These are phyloP conservation scores for Sphagnum tenellum DNA, from an alignment of 225 moss, liverwort and hornwort species.

Conservation along the genomic window DNA sequence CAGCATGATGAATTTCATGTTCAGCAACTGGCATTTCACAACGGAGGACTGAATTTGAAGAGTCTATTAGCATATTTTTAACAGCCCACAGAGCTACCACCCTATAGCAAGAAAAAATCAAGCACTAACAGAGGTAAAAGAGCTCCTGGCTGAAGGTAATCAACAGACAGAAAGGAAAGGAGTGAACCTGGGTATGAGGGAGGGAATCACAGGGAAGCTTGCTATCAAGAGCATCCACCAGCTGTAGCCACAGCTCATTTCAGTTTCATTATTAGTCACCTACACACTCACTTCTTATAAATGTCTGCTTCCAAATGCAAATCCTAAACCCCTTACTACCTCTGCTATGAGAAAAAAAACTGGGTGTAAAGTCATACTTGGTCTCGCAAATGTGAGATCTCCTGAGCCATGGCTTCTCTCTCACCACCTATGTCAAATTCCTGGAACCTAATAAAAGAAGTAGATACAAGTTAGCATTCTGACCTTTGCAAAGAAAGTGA, in stretches of 20 bases:
- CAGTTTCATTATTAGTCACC: background rate
- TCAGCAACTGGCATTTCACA: too few species aligned
- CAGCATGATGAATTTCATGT: too few species aligned
- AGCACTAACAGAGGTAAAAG: background rate
- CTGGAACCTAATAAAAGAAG: conserved; percentile 16
- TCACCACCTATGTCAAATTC: conserved; percentile 20
- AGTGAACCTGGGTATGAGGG: conserved; percentile 5
- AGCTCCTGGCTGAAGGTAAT: background rate
- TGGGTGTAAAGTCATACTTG: conserved; percentile 14
- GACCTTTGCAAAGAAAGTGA: too few species aligned
- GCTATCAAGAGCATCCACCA: conserved; percentile 53
- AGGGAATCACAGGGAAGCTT: conserved; percentile 40
- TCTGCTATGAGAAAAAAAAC: too few species aligned
- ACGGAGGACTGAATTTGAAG: too few species aligned
- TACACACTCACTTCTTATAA: conserved; percentile 5
- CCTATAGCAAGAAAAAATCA: too few species aligned
- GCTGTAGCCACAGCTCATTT: conserved; percentile 19
- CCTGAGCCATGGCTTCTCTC: conserved; percentile 32
- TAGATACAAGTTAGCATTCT: too few species aligned
- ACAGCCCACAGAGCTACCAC: too few species aligned
- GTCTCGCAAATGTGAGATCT: conserved; percentile 33
- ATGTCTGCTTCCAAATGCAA: too few species aligned
- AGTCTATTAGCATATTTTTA: too few species aligned
- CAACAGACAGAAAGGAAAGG: background rate
- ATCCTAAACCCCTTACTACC: too few species aligned